A percentile compares a stretch with the other conserved stretches of the same genome.
Conservation (phyloP, 2,329 filamentous ascomycete species). For the Sclerotinia nivalis region DNA sequence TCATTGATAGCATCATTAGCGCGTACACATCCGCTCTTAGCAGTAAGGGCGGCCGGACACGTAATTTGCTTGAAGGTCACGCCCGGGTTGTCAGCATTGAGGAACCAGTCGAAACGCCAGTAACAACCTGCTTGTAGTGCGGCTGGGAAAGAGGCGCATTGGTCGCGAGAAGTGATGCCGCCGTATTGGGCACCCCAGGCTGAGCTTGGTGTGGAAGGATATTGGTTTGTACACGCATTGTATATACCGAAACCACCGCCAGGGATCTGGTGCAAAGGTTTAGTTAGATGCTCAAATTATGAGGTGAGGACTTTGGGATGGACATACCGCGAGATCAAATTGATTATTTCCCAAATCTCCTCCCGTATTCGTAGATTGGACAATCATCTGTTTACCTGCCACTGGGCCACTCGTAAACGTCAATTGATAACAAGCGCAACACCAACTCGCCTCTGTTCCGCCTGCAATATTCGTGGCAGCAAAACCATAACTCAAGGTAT, state of each 20-base stretch:
- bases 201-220: constrained; percentile 43
- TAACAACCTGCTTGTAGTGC: constrained; percentile 49
- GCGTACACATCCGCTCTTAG: constrained; percentile 45
- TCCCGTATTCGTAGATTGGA: constrained; percentile 65
- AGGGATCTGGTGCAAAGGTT: constrained; percentile 45
- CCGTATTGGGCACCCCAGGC: constrained; percentile 52
- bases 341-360: constrained; percentile 57
- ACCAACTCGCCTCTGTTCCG: constrained; percentile 60
- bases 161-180: constrained; percentile 46
- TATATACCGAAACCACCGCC: constrained; percentile 59
- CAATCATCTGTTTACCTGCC: constrained; percentile 61
- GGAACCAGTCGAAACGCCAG: constrained; percentile 56
- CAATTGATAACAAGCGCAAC: constrained; percentile 63
- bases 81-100: constrained; percentile 49
- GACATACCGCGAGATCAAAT: constrained; percentile 52
- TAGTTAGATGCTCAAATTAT: neutral
- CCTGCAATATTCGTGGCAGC: constrained; percentile 60
- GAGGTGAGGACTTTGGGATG: neutral
- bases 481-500: constrained; percentile 62
- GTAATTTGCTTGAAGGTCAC: constrained; percentile 49
- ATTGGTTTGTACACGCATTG: constrained; percentile 54
- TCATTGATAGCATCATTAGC: constrained; percentile 22
- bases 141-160: constrained; percentile 48
- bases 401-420: constrained; percentile 52
- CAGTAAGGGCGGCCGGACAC: constrained; percentile 49